Percentiles rank a stretch among this genome's conserved stretches.
These are phyloP conservation scores for Tetrapisispora arboricola DNA, from an alignment of 805 yeast species.

Conservation along the genomic window DNA sequence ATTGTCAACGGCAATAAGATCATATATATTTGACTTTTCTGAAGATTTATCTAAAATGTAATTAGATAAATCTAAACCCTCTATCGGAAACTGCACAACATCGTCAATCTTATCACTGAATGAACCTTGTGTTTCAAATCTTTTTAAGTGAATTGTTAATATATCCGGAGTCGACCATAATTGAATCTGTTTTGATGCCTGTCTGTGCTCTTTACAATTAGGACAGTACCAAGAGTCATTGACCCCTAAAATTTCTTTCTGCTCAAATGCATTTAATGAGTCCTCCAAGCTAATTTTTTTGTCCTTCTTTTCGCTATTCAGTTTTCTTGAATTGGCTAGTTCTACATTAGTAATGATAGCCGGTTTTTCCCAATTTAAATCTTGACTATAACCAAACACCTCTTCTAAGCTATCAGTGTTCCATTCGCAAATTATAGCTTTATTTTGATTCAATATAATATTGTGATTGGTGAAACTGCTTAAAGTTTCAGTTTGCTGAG, in stretches of 20 bases:
- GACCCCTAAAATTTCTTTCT: constrained; percentile 76
- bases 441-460: neutral
- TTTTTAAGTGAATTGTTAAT: constrained; percentile 76
- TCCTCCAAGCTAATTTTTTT: constrained; percentile 52
- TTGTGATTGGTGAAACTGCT: neutral
- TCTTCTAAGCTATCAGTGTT: constrained; percentile 35
- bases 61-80: constrained; percentile 62
- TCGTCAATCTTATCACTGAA: constrained; percentile 85
- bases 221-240: constrained; percentile 95
- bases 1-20: constrained; percentile 85
- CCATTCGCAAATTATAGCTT: constrained; percentile 64
- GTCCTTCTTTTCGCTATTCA: constrained; percentile 22
- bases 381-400: constrained; percentile 44
- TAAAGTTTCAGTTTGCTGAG: neutral
- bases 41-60: constrained; percentile 34
- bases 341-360: constrained; percentile 43
- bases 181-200: constrained; percentile 81
- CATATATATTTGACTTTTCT: constrained; percentile 44
- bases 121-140: constrained; percentile 76
- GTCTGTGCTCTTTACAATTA: constrained; percentile 74
- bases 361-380: constrained; percentile 48
- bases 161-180: constrained; percentile 93
- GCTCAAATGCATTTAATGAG: constrained; percentile 64
- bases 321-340: constrained; percentile 37
- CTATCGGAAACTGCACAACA: constrained; percentile 78